Conservation (phyloP, 2,329 filamentous ascomycete genomes). For the Colletotrichum spaethianum region DNA sequence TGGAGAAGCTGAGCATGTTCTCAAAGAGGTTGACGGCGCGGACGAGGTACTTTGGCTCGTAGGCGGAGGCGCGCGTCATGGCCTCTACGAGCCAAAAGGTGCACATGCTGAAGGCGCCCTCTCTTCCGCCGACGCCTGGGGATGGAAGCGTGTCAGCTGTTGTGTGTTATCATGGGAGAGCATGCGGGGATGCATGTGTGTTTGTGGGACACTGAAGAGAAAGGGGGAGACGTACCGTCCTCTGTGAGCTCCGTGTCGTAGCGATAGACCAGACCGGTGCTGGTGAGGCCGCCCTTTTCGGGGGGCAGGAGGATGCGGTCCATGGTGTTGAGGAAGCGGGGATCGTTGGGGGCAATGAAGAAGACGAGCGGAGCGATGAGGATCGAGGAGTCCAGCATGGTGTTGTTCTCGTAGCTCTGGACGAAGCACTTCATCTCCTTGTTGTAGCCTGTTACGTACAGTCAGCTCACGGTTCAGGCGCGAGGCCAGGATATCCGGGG, state of each 20-base stretch:
- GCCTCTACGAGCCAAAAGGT: slow-evolving; percentile 89
- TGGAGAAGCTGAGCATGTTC: slow-evolving; percentile 83
- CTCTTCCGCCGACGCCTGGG: slow-evolving; percentile 78
- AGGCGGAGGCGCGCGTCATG: slow-evolving; percentile 76
- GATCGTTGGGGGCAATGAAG: slow-evolving; percentile 84
- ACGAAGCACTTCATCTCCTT: slow-evolving; percentile 77
- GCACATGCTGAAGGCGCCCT: slow-evolving; percentile 86
- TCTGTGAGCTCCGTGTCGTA: slow-evolving; percentile 79
- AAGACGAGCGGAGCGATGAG: slow-evolving; percentile 85
- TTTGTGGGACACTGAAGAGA: background rate
- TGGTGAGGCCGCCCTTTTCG: slow-evolving; percentile 82
- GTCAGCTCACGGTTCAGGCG: background rate
- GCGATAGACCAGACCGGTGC: slow-evolving; percentile 81
- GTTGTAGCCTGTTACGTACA: slow-evolving; percentile 71
- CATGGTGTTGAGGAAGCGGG: slow-evolving; percentile 80
- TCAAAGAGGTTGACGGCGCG: slow-evolving; percentile 80
- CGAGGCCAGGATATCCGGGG: background rate
- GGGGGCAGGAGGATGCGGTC: slow-evolving; percentile 79
- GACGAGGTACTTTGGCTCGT: slow-evolving; percentile 75
- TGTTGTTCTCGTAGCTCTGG: slow-evolving; percentile 81
- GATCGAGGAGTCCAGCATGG: slow-evolving; percentile 80
- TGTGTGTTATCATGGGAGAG: background rate
- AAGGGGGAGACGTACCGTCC: slow-evolving; percentile 68
- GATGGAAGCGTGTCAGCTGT: background rate
- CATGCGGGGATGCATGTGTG: background rate